phyloP scores from a whole-genome alignment of 345 rosid species.

The Geranium rotundifolium region DNA sequence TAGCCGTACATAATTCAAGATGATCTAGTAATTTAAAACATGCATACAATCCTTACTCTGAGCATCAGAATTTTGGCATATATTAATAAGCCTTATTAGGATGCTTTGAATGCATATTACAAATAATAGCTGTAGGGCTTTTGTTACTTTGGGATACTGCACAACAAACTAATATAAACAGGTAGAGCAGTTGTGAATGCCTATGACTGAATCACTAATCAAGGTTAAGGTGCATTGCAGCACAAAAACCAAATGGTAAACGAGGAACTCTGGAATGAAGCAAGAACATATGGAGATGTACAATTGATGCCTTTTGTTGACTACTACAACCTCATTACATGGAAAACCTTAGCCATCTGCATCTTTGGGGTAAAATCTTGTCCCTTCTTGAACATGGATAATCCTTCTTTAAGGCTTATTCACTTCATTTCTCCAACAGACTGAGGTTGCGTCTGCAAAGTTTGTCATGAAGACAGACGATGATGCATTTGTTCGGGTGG shows the following conservation, averaged over 20 bases:
- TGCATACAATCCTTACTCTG: neutral
- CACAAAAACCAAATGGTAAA: constrained; percentile 88
- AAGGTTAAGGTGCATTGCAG: constrained; percentile 36
- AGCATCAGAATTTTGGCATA: too few species aligned
- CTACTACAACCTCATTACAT: constrained; percentile 88
- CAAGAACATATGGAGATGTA: constrained; percentile 67
- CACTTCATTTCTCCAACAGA: constrained; percentile 34
- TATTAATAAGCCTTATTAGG: too few species aligned
- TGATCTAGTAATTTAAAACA: too few species aligned
- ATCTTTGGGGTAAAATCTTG: constrained; percentile 70
- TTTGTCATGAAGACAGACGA: constrained; percentile 97
- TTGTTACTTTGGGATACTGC: too few species aligned
- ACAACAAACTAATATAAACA: too few species aligned
- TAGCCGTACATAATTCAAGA: neutral
- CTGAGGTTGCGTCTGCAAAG: constrained; percentile 65
- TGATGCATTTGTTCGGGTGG: constrained; percentile 92
- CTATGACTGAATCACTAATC: constrained; percentile 11
- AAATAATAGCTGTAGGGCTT: too few species aligned
- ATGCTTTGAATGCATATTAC: too few species aligned
- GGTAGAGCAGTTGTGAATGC: too few species aligned
- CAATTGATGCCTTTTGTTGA: constrained; percentile 98
- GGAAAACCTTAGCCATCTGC: constrained; percentile 96
- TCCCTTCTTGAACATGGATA: constrained; percentile 11
- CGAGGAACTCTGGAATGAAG: constrained; percentile 90
- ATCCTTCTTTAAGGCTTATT: constrained; percentile 15